Evolutionary conservation across 345 rosid species (phyloP), one percentile per base, ranked within the genome.

Genomic region (Alliaria petiolata): DNA sequence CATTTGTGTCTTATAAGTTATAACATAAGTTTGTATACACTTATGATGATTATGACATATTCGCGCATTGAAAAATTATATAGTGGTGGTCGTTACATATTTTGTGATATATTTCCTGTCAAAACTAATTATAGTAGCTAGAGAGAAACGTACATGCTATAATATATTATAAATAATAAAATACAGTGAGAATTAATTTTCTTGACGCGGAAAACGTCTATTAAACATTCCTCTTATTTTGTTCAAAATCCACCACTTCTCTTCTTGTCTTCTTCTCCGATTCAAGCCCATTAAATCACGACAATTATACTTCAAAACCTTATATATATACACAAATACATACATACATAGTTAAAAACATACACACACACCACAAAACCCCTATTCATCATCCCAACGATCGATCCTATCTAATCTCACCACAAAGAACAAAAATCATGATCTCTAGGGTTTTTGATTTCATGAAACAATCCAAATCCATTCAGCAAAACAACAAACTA

Each of bases 211-310:
- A 44, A 60, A 75, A 75, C 78, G 78, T 75, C 57, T 75, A 61
- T n/a, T 51, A 60, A 67, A 67, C 74, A 75, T 75, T 75, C 72
- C 66, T 51, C 47, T 14, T 38, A n/a, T 30, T 25, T 38, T 43
- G 69, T 75, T 75, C 74, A 75, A 68, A 61, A 17, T 61, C 78
- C 68, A 75, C 78, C 47, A 59, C 3, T 67, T 38, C 25, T 52
- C 62, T 17, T 51, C 72, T 75, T 52, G 56, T 51, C 56, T 67
- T 75, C 73, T 67, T 75, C 68, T 51, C 17, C 4, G 47, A 67
- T 75, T 75, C 74, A 67, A 75, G 69, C 74, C 78, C 78, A 75
- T 67, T 67, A 7, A 50, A 40, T 43, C 72, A 74, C 72, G 78
- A 58, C 62, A 74, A 11, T 39, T 34, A 30, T 67, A 67, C 63